Conservation (phyloP, 2,329 filamentous ascomycete species). For the Claviceps purpurea region DNA sequence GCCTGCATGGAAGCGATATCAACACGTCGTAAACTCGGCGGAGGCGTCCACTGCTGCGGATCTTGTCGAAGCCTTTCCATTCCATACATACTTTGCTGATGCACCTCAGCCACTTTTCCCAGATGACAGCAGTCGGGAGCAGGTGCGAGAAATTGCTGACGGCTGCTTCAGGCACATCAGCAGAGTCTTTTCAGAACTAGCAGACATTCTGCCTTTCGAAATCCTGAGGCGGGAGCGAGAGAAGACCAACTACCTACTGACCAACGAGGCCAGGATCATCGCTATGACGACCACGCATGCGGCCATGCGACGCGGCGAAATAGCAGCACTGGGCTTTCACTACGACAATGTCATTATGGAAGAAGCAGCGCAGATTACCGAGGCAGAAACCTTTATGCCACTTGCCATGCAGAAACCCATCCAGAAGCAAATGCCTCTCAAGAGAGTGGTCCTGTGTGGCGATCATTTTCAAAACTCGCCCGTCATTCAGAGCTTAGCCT, state of each 20-base stretch:
- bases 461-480: constrained; percentile 97
- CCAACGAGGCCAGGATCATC: constrained; percentile 91
- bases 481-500: constrained; percentile 86
- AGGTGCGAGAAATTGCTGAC: constrained; percentile 60
- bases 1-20: constrained; percentile 80
- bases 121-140: constrained; percentile 46
- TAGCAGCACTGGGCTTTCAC: constrained; percentile 81
- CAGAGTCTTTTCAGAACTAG: constrained; percentile 82
- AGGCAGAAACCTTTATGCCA: constrained; percentile 93
- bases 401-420: constrained; percentile 77
- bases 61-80: constrained; percentile 68
- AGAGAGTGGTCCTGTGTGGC: constrained; percentile 82
- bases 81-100: constrained; percentile 75
- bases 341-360: constrained; percentile 99
- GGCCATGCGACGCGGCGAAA: constrained; percentile 84
- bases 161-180: constrained; percentile 83
- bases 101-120: constrained; percentile 80
- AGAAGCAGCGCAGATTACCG: constrained; percentile 94
- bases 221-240: constrained; percentile 79
- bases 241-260: constrained; percentile 89
- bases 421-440: constrained; percentile 59
- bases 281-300: constrained; percentile 99
- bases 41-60: constrained; percentile 43
- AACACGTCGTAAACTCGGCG: constrained; percentile 40
- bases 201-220: constrained; percentile 90